Conservation (phyloP, 2,329 filamentous ascomycete species). For the Pseudocercospora fuligena region DNA sequence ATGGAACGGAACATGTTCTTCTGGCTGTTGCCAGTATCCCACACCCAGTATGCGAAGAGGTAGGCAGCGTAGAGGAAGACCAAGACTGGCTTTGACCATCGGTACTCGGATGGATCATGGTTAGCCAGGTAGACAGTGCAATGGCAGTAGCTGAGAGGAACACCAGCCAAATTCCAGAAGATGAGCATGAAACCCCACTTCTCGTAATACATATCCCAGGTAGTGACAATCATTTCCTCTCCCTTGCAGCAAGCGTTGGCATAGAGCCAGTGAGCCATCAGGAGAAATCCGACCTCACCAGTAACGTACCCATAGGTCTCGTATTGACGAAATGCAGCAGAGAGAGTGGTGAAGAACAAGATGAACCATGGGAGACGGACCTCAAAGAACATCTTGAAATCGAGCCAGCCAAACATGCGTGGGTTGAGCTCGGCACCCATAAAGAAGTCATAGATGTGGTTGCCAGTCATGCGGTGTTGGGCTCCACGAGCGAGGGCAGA, state of each 20-base stretch:
- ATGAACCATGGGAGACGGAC: slow-evolving; percentile 93
- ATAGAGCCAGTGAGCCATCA: slow-evolving; percentile 91
- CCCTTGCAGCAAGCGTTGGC: slow-evolving; percentile 91
- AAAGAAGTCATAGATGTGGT: slow-evolving; percentile 84
- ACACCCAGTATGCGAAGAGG: slow-evolving; percentile 84
- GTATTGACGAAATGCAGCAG: slow-evolving; percentile 79
- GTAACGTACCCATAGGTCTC: slow-evolving; percentile 85
- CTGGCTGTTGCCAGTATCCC: slow-evolving; percentile 90
- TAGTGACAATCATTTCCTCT: slow-evolving; percentile 86
- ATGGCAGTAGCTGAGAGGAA: slow-evolving; percentile 90
- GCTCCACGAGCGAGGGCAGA: slow-evolving; percentile 80
- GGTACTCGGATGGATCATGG: slow-evolving; percentile 77
- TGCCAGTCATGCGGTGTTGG: slow-evolving; percentile 89
- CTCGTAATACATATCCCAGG: slow-evolving; percentile 96
- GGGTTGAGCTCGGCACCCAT: slow-evolving; percentile 89
- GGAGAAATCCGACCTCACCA: slow-evolving; percentile 79
- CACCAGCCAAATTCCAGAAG: slow-evolving; percentile 94
- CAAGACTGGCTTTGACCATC: slow-evolving; percentile 73
- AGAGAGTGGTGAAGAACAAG: slow-evolving; percentile 76
- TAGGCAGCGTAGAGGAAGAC: slow-evolving; percentile 70
- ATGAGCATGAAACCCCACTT: slow-evolving; percentile 98
- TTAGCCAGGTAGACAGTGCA: slow-evolving; percentile 89
- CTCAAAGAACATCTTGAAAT: slow-evolving; percentile 97
- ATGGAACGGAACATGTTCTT: slow-evolving; percentile 89
- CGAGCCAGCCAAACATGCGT: slow-evolving; percentile 73